Evolutionary conservation across 495 filamentous ascomycete species (phyloP).

Genomic region (Schizothecium vesticola): DNA sequence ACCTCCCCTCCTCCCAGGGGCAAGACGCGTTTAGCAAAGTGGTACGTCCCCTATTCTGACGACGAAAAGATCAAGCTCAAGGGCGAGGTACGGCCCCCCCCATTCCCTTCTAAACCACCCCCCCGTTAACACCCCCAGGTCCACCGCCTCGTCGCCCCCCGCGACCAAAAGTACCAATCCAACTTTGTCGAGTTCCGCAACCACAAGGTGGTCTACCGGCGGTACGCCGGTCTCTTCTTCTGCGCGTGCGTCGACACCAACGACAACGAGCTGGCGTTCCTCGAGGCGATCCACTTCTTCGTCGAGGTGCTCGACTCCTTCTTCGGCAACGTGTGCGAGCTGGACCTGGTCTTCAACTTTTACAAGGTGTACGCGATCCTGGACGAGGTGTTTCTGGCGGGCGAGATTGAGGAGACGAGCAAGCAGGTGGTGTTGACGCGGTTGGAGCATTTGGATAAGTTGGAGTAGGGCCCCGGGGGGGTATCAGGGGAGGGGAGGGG

Average conservation of each 20-base stretch:
- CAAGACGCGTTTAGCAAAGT: conserved; percentile 97
- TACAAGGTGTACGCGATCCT: conserved; percentile 99
- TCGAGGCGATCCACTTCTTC: conserved; percentile 99
- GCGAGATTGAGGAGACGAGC: conserved; percentile 96
- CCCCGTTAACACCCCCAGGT: conserved; percentile 49
- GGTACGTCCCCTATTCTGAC: conserved; percentile 97
- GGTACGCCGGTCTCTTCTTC: conserved; percentile 97
- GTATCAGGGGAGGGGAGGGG: not conserved
- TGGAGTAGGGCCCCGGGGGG: conserved; percentile 56
- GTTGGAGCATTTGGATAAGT: conserved; percentile 91
- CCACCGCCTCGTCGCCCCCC: conserved; percentile 92
- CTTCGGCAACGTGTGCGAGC: conserved; percentile 98
- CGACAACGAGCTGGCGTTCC: conserved; percentile 94
- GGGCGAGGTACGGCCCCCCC: conserved; percentile 55
- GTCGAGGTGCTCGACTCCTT: conserved; percentile 97
- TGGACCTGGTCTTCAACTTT: conserved; percentile 99
- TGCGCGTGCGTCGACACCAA: conserved; percentile 98
- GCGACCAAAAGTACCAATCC: conserved; percentile 98
- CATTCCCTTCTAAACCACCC: not conserved
- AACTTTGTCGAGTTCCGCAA: conserved; percentile 97
- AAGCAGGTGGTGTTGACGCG: conserved; percentile 95
- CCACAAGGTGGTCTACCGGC: conserved; percentile 90
- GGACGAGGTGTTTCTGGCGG: conserved; percentile 90
- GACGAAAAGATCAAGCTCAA: conserved; percentile 96
- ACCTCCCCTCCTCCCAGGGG: conserved; percentile 53